phyloP scores from a whole-genome alignment of 345 rosid genomes.

The Stellera chamaejasme region DNA sequence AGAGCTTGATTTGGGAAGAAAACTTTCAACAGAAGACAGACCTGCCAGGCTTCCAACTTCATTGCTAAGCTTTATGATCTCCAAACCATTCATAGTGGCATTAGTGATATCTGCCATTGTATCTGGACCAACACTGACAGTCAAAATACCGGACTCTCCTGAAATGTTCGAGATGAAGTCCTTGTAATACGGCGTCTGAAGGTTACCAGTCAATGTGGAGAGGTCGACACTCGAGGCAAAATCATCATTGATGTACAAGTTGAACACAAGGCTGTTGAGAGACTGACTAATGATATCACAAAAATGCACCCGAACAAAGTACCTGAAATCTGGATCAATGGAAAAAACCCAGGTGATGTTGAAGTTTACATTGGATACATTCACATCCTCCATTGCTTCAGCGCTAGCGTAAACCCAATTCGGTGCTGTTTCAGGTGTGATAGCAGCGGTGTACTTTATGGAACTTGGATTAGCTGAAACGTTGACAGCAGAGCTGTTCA shows the following conservation, averaged over 20 bases:
- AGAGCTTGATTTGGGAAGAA: conserved; percentile 44
- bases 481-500: conserved; percentile 71
- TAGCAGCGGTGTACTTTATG: conserved; percentile 38
- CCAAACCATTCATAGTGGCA: conserved; percentile 83
- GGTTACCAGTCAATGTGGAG: conserved; percentile 39
- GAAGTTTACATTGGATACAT: conserved; percentile 59
- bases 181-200: conserved; percentile 58
- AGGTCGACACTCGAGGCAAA: conserved; percentile 72
- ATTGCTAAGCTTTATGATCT: conserved; percentile 83
- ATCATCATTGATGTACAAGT: conserved; percentile 73
- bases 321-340: conserved; percentile 59
- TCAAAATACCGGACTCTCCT: conserved; percentile 39
- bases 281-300: conserved; percentile 76
- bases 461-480: conserved; percentile 61
- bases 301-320: conserved; percentile 84
- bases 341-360: conserved; percentile 86
- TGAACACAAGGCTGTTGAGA: conserved; percentile 69
- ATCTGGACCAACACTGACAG: conserved; percentile 93
- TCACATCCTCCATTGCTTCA: conserved; percentile 78
- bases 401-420: conserved; percentile 89
- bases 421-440: conserved; percentile 71
- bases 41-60: conserved; percentile 71
- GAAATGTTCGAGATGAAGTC: conserved; percentile 76
- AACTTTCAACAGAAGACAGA: conserved; percentile 41
- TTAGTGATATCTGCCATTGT: conserved; percentile 37